Base-by-base conservation (phyloP, 495 filamentous ascomycete genomes). In the Podospora conica region DNA sequence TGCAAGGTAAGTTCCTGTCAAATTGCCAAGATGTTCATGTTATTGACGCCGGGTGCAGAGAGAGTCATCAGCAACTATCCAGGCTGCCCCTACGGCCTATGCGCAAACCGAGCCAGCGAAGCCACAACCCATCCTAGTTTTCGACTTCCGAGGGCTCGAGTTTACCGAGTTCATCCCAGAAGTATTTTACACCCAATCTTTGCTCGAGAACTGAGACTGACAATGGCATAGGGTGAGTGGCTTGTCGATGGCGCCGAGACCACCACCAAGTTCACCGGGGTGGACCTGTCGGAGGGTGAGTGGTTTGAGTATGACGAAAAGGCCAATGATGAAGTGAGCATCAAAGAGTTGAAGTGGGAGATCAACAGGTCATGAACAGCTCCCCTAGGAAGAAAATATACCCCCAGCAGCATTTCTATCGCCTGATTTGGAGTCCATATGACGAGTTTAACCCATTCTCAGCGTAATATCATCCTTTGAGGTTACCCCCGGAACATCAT, bases 61-160 rank as follows among this genome's bases (percentile, higher is more conserved):
- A 65, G 85, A 87, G 64, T 85, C 84, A 6, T 85, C 85, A 48
- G 84, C 84, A 31, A 80, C 85, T 53, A 93, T 98, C 75, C 88
- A 84, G 59, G 80, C 84, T 2, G 80, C 86, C 0, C 94, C 95
- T 0, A 85, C 83, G 54, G 70, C 88, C 3, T 97, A 96, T 68
- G 74, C 85, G 55, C 84, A 85, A 12, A 74, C 77, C 3, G 88
- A 89, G 55, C 91, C 92, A 27, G 82, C 90, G 11, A 91, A 86
- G 66, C 77, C 79, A 33, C 86, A 90, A 73, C 93, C 90, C 68
- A 85, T 98, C 54, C 82, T 98, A 40, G 88, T 91, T 70, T 87
- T 98, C 63, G 95, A 98, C 79, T 98, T 95, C 78, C 86, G 95
- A 60, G 95, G 95, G 6, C 81, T 97, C 7, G 95, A 98, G 75